These are phyloP conservation scores for Trametes maxima DNA, from an alignment of 768 basidiomycete species.

Conservation along the genomic window DNA sequence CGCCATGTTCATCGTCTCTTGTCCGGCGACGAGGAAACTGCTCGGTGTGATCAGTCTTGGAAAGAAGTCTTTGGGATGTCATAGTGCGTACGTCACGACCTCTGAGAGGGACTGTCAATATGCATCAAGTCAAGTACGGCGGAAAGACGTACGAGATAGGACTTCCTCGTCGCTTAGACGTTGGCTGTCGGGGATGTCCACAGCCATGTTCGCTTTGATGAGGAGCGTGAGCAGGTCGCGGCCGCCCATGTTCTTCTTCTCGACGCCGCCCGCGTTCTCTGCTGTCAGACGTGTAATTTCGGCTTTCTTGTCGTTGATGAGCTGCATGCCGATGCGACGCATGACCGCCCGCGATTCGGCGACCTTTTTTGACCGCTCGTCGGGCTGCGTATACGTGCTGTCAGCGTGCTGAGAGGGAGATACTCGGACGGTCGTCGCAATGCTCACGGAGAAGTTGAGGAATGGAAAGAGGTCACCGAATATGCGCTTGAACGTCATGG, in stretches of 20 bases:
- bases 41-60: not conserved
- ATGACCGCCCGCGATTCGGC: constrained; percentile 23
- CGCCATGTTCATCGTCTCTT: constrained; percentile 46
- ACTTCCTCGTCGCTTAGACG: constrained; percentile 65
- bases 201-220: constrained; percentile 64
- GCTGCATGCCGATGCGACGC: constrained; percentile 32
- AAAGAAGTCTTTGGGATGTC: no score
- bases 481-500: constrained; percentile 14
- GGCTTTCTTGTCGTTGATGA: constrained; percentile 38
- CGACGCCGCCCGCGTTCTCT: constrained; percentile 24
- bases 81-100: constrained; percentile 25
- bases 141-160: constrained; percentile 41
- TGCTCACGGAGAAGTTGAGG: constrained; percentile 26
- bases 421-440: not conserved
- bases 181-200: constrained; percentile 56
- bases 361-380: not conserved
- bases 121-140: no score
- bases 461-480: constrained; percentile 22
- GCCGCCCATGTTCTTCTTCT: constrained; percentile 6
- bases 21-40: constrained; percentile 39
- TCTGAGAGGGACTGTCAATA: constrained; percentile 3
- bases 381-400: not conserved
- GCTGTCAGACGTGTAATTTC: constrained; percentile 40
- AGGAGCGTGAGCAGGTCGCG: constrained; percentile 37
- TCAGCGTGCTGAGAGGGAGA: no score